Conservation (phyloP, 495 filamentous ascomycete species). For the Lepidopterella palustris region DNA sequence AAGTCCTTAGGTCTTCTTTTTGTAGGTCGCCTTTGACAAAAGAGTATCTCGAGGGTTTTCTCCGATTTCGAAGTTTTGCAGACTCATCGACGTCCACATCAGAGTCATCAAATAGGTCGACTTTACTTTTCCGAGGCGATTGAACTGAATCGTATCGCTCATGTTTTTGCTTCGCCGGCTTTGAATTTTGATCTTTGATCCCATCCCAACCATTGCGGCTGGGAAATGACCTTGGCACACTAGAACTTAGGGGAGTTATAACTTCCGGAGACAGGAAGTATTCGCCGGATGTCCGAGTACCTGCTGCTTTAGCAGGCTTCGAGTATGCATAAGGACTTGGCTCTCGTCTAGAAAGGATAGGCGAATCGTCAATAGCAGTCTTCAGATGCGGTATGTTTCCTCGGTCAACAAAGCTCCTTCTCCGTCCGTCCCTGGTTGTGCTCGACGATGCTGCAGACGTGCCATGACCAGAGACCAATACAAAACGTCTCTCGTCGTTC, state of each 20-base stretch:
- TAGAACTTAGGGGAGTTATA: slow-evolving; percentile 18
- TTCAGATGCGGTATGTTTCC: slow-evolving; percentile 29
- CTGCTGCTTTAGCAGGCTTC: slow-evolving; percentile 21
- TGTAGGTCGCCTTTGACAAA: slow-evolving; percentile 26
- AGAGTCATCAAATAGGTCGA: slow-evolving; percentile 21
- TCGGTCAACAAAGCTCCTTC: slow-evolving; percentile 25
- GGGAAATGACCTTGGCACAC: slow-evolving; percentile 17
- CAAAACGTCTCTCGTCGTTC: slow-evolving; percentile 30
- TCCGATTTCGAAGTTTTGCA: slow-evolving; percentile 10
- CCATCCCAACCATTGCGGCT: slow-evolving; percentile 7
- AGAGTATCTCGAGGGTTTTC: slow-evolving; percentile 25
- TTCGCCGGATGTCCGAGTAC: slow-evolving; percentile 20
- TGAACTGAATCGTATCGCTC: slow-evolving; percentile 18
- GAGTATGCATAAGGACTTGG: slow-evolving; percentile 36
- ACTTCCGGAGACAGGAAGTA: slow-evolving; percentile 30
- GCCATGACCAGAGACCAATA: slow-evolving; percentile 25
- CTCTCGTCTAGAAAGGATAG: slow-evolving; percentile 27
- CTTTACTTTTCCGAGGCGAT: slow-evolving; percentile 12
- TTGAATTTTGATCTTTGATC: slow-evolving; percentile 21
- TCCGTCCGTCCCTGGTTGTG: slow-evolving; percentile 10
- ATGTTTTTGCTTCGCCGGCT: slow-evolving; percentile 5
- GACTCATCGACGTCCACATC: slow-evolving; percentile 16
- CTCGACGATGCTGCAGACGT: slow-evolving; percentile 1
- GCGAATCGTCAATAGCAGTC: slow-evolving; percentile 27
- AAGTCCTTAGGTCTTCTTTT: slow-evolving; percentile 23